phyloP scores from a whole-genome alignment of 2,329 filamentous ascomycete genomes.

The Pyrenophora seminiperda region DNA sequence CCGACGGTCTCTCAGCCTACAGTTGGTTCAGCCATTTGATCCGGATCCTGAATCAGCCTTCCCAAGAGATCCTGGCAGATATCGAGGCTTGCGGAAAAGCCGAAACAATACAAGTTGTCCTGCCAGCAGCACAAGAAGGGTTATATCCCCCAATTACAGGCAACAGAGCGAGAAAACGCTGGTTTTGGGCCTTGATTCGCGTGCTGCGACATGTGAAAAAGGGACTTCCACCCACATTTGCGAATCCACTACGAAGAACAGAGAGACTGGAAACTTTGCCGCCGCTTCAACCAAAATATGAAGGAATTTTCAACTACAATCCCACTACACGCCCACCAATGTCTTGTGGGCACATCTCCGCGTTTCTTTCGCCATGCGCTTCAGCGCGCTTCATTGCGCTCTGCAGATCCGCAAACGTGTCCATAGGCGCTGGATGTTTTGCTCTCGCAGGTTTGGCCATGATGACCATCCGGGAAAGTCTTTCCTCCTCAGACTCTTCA shows the following conservation, averaged over 20 bases:
- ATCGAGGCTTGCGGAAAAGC: conserved; percentile 5
- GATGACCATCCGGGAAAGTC: conserved; percentile 52
- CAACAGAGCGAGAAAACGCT: conserved; percentile 48
- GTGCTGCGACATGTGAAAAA: conserved; percentile 52
- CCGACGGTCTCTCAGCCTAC: conserved; percentile 52
- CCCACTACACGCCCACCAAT: conserved; percentile 41
- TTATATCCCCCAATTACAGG: conserved; percentile 51
- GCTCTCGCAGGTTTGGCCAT: conserved; percentile 54
- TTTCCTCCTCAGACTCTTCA: conserved; percentile 19
- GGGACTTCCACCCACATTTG: conserved; percentile 48
- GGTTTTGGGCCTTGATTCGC: conserved; percentile 55
- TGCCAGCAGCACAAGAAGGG: conserved; percentile 55
- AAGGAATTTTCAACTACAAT: conserved; percentile 48
- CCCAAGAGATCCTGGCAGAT: conserved; percentile 7
- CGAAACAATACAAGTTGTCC: conserved; percentile 29
- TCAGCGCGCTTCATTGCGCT: conserved; percentile 47
- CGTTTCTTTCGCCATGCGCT: conserved; percentile 38
- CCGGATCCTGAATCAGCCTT: conserved; percentile 28
- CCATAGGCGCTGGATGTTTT: conserved; percentile 54
- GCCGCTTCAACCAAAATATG: conserved; percentile 40
- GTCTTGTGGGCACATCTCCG: conserved; percentile 41
- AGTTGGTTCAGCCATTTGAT: conserved; percentile 52
- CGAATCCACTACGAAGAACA: conserved; percentile 49
- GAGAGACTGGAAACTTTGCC: conserved; percentile 20
- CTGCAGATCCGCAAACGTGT: conserved; percentile 47